Evolutionary conservation across 441 rosid species (phyloP).

Genomic region (Mallotus repandus): DNA sequence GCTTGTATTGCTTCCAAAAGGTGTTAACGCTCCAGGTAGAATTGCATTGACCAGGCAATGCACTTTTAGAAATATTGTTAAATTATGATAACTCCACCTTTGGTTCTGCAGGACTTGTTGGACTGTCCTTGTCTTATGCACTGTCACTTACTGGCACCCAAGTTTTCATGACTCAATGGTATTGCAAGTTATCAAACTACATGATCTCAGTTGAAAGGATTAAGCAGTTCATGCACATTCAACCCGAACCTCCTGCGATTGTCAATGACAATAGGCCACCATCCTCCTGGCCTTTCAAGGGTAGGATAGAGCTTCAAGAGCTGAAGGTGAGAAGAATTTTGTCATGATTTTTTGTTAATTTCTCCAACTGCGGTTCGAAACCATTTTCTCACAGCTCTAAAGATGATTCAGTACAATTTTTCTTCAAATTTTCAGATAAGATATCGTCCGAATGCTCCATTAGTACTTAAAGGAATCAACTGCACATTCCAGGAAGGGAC

Average conservation of each 20-base stretch:
- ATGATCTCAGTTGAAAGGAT: constrained; percentile 79
- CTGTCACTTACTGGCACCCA: constrained; percentile 59
- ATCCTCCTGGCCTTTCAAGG: constrained; percentile 13
- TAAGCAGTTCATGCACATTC: constrained; percentile 80
- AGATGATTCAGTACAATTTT: too few relatives aligned
- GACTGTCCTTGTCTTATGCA: constrained; percentile 87
- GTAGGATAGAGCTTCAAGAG: constrained; percentile 71
- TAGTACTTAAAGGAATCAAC: constrained; percentile 82
- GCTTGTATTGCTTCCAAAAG: constrained; percentile 66
- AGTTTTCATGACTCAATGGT: constrained; percentile 63
- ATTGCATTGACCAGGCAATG: neutral
- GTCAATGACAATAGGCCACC: too few relatives aligned
- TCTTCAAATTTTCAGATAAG: constrained; percentile 44
- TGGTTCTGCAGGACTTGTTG: constrained; percentile 63
- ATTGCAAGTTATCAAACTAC: constrained; percentile 70
- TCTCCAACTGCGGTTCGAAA: too few relatives aligned
- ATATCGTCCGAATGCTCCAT: constrained; percentile 71
- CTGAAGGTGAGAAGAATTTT: constrained; percentile 47
- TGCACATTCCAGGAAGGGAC: constrained; percentile 76
- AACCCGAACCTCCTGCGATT: neutral
- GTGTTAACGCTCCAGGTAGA: constrained; percentile 60
- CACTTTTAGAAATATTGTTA: neutral
- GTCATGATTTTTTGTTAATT: too few relatives aligned
- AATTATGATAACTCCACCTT: neutral
- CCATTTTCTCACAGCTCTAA: too few relatives aligned